Evolutionary conservation across 495 filamentous ascomycete genomes (phyloP), one percentile per base, ranked within the genome.

Genomic region (Aspergillus campestris): DNA sequence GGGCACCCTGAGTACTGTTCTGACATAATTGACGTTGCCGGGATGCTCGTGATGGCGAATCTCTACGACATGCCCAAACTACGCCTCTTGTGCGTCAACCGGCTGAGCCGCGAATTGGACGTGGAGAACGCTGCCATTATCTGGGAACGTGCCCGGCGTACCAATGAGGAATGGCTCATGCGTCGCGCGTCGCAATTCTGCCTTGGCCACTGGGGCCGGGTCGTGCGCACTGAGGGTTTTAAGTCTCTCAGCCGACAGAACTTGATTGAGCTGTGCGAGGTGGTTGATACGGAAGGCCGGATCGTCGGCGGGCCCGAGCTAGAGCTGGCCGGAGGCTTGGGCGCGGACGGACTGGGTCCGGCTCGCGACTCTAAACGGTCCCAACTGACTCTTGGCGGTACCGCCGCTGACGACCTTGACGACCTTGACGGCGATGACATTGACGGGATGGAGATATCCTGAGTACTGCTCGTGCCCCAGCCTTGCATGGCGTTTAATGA

Each of bases 41-140:
- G 92, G n/a, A 75, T 98, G 67, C 77, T 98, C 2, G 92, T 97
- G 41, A 91, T 98, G 88, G 84, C 89, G 15, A 95, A 97, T 57
- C 84, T 97, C 14, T 98, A 98, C 61, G 89, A 95, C 59, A 90
- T 98, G 70, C 89, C 88, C 0, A 84, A 88, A 46, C 80, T 98
- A 3, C 87, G 91, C 9, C 76, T 94, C 8, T 77, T 97, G 9
- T 94, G 90, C 59, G 81, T 96, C 34, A 86, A 91, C 59, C 75
- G 94, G 8, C 75, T 98, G 27, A 84, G 83, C 40, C 82, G 82
- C 35, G 94, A 98, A 52, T 74, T 98, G 1, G 92, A 96, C 49
- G 82, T 97, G 36, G 87, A 95, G 44, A 87, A 94, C 52, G 91
- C 92, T 4, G 95, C 91, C 41, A 83, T 94, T 57, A 85, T 95